These are phyloP conservation scores for Aurantiochytrium sp. DNA, from an alignment of 108 stramenopile species.

Conservation along the genomic window DNA sequence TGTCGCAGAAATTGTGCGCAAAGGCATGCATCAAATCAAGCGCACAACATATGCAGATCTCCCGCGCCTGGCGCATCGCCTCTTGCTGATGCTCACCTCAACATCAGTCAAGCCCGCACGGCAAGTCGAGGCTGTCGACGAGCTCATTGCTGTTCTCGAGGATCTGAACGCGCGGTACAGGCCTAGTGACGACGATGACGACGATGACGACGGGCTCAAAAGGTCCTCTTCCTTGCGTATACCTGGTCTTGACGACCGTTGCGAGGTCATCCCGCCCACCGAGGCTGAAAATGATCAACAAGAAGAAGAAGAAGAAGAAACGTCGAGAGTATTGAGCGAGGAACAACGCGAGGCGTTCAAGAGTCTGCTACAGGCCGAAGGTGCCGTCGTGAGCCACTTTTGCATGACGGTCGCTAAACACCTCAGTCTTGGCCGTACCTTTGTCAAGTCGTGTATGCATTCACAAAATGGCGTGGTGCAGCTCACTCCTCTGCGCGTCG, in stretches of 20 bases:
- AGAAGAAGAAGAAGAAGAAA: neutral
- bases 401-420: neutral
- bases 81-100: neutral
- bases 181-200: neutral
- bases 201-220: neutral
- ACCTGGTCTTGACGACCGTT: no score
- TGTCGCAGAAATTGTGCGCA: neutral
- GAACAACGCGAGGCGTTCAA: neutral
- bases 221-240: no score
- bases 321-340: no score
- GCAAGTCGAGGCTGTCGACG: neutral
- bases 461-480: neutral
- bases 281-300: neutral
- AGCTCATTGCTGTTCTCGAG: neutral
- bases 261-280: no score
- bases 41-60: neutral
- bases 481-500: neutral
- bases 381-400: neutral
- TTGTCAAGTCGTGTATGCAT: neutral
- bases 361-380: neutral
- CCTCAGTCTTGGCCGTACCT: neutral
- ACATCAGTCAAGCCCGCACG: neutral
- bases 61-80: neutral
- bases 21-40: neutral
- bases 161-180: neutral